Evolutionary conservation across 108 stramenopile species (phyloP).

Genomic region (Nitzschia sp.): DNA sequence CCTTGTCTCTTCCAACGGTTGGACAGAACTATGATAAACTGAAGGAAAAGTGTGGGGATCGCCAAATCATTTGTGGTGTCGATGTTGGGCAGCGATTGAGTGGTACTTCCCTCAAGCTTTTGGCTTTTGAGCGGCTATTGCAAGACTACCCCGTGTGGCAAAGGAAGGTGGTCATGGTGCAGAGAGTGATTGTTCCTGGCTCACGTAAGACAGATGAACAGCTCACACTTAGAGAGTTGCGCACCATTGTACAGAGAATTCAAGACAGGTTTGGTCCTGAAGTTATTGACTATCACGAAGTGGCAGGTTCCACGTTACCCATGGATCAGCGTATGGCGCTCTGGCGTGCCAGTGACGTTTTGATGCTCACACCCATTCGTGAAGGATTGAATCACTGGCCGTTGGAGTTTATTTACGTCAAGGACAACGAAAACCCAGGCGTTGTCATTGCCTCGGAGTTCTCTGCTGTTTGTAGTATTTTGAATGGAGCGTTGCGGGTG

Average conservation of each 20-base stretch:
- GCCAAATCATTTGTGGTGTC: conserved; percentile 85
- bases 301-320: conserved; percentile 63
- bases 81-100: conserved; percentile 92
- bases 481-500: conserved; percentile 96
- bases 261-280: conserved; percentile 71
- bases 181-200: conserved; percentile 82
- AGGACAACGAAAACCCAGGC: conserved; percentile 76
- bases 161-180: conserved; percentile 90
- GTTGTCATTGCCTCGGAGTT: conserved; percentile 97
- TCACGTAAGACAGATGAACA: conserved; percentile 86
- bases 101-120: conserved; percentile 91
- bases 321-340: conserved; percentile 87
- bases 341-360: conserved; percentile 82
- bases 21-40: conserved; percentile 49
- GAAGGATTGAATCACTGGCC: conserved; percentile 97
- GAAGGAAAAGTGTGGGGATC: conserved; percentile 66
- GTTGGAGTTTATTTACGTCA: conserved; percentile 94
- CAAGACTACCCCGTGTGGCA: conserved; percentile 90
- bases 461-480: conserved; percentile 90
- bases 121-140: conserved; percentile 94
- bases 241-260: conserved; percentile 77
- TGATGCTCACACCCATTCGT: conserved; percentile 88
- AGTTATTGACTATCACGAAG: conserved; percentile 91
- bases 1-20: conserved; percentile 65
- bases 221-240: conserved; percentile 71